Evolutionary conservation across 129 eudicot species (phyloP).

Genomic region (Arctium lappa): DNA sequence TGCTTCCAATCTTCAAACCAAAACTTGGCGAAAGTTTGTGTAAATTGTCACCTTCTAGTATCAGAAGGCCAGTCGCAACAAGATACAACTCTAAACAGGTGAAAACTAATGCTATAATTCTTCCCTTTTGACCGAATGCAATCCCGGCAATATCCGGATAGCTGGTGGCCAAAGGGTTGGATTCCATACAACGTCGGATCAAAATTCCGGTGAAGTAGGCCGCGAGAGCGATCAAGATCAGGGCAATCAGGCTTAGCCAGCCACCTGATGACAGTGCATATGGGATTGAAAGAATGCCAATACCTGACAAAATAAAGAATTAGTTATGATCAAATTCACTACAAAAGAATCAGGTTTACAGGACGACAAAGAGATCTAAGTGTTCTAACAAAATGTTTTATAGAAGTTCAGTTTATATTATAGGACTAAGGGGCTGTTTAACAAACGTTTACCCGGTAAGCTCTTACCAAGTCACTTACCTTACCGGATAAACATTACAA

Average conservation of each 20-base stretch:
- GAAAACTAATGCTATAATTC: conserved; percentile 11
- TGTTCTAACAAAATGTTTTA: neutral
- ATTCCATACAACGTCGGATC: conserved; percentile 26
- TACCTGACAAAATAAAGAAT: conserved; percentile 7
- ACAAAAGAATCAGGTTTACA: neutral
- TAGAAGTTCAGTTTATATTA: neutral
- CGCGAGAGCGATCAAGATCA: conserved; percentile 16
- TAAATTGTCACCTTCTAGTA: conserved; percentile 33
- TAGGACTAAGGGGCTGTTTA: no score
- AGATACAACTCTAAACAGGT: conserved; percentile 23
- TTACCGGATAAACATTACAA: no score
- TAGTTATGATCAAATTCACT: neutral
- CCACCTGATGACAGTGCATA: conserved; percentile 36
- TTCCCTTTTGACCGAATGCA: conserved; percentile 39
- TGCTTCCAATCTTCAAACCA: conserved; percentile 15
- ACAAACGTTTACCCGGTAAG: no score
- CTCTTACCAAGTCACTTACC: no score
- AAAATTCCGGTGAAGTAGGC: conserved; percentile 27
- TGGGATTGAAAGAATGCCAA: conserved; percentile 26
- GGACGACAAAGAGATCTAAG: neutral
- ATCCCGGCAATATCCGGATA: conserved; percentile 30
- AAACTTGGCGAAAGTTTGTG: conserved; percentile 27
- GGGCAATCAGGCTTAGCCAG: conserved; percentile 26
- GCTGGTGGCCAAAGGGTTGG: conserved; percentile 27
- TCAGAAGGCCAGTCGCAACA: conserved; percentile 27